Base-by-base conservation (phyloP, 352 stramenopile genomes). In the Phytophthora sp. region DNA sequence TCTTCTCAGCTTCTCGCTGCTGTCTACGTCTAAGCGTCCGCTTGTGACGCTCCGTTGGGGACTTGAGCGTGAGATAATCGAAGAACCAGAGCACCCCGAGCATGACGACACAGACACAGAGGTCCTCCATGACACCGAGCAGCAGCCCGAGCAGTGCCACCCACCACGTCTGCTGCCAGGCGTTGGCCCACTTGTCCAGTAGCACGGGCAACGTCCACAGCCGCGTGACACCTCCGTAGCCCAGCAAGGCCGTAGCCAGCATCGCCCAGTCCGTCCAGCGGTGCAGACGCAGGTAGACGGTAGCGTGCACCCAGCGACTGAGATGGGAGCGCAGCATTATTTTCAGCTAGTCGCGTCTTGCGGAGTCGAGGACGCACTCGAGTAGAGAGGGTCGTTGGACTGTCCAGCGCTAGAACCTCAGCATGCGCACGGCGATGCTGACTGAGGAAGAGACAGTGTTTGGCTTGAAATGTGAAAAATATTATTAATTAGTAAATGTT, bases 141-240 rank as follows among this genome's bases (percentile, higher is more conserved):
- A 54, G 12, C 24, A 90, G 47, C 0, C 82, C 82, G 23, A 74
- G 20, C 31, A 57, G 33, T 8, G 59, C 63, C 9, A 84, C 44
- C 57, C 42, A 66, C 63, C 63, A 79, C 23, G 59, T 74, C 15
- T 69, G 71, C 27, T 88, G 79, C 66, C 73, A 76, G n/a, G 77
- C 71, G 44, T 79, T 86, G 29, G 71, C 82, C 82, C 82, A 88
- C 58, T 86, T 88, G 56, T 42, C 33, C 24, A 85, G 55, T 24
- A 85, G 44, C 16, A 69, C 57, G 0, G 58, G 39, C 4, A 73
- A 24, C 33, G 73, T 66, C 16, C 73, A 58, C 24, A 70, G 35
- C 12, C 79, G 75, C 44, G 80, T 68, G 21, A 71, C 24, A 33
- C 66, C 11, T 16, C 79, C 75, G 51, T 85, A 76, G 30, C 64